Evolutionary conservation across 1,139 yeast species (phyloP).

Genomic region (Cylindricascospora bacillispora): DNA sequence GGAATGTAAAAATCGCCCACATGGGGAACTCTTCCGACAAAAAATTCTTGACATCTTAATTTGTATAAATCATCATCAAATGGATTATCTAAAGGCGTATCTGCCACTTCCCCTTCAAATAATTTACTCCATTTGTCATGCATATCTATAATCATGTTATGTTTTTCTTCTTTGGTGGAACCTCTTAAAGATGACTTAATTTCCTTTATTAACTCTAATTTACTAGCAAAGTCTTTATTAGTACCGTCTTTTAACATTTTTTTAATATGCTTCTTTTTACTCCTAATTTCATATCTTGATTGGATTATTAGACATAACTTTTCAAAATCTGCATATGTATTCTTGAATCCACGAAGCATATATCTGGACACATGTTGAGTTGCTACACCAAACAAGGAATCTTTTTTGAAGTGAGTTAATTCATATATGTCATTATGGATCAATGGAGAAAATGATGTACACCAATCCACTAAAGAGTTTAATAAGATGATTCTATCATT

Average conservation of each 20-base stretch:
- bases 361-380: conserved; percentile 23
- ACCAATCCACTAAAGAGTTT: conserved; percentile 39
- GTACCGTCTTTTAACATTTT: conserved; percentile 21
- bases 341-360: conserved; percentile 18
- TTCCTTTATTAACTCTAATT: conserved; percentile 16
- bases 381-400: conserved; percentile 23
- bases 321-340: conserved; percentile 14
- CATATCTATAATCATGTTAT: conserved; percentile 8
- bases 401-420: conserved; percentile 21
- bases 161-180: conserved; percentile 10
- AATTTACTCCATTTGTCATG: conserved; percentile 20
- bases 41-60: conserved; percentile 22
- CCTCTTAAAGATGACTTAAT: conserved; percentile 10
- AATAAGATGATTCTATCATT: conserved; percentile 36
- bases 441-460: conserved; percentile 32
- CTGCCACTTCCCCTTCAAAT: conserved; percentile 20
- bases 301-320: conserved; percentile 19
- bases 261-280: conserved; percentile 21
- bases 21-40: conserved; percentile 24
- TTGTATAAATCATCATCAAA: conserved; percentile 23
- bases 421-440: conserved; percentile 30
- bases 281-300: conserved; percentile 19
- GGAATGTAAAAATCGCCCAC: conserved; percentile 26
- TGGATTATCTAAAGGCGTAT: conserved; percentile 21
- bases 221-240: conserved; percentile 15